These are phyloP conservation scores for Yamadazyma blattariae DNA, from an alignment of 1,139 yeast genomes.

Conservation along the genomic window DNA sequence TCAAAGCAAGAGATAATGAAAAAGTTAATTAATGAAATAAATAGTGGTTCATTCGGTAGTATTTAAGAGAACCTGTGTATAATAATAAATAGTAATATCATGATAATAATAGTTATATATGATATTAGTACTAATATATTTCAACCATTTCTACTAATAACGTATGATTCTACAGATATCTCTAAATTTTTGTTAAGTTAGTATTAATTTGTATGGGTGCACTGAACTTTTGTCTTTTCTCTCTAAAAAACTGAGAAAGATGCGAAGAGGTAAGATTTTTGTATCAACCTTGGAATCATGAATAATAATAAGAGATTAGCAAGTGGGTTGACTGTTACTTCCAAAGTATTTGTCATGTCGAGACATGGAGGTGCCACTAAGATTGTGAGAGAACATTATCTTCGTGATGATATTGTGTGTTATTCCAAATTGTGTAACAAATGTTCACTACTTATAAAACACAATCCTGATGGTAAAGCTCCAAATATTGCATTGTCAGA, in stretches of 20 bases:
- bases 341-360: constrained; percentile 89
- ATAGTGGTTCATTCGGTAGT: constrained; percentile 45
- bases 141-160: no score
- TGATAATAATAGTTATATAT: no score
- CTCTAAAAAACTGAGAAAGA: no score
- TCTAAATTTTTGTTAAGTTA: no score
- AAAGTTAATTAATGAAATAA: constrained; percentile 39
- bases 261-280: background rate
- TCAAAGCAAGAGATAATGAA: constrained; percentile 46
- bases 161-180: no score
- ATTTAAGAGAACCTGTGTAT: constrained; percentile 1
- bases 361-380: constrained; percentile 88
- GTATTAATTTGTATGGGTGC: no score
- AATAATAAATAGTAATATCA: background rate
- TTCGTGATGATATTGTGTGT: constrained; percentile 91
- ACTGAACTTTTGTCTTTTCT: no score
- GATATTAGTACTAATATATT: no score
- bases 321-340: constrained; percentile 69
- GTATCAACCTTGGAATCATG: background rate
- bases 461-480: constrained; percentile 53
- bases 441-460: constrained; percentile 57
- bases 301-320: constrained; percentile 40
- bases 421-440: constrained; percentile 65
- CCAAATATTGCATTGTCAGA: constrained; percentile 52
- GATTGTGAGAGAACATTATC: constrained; percentile 89